Conservation (phyloP, 2,329 filamentous ascomycete species). For the Diplodia sapinea region DNA sequence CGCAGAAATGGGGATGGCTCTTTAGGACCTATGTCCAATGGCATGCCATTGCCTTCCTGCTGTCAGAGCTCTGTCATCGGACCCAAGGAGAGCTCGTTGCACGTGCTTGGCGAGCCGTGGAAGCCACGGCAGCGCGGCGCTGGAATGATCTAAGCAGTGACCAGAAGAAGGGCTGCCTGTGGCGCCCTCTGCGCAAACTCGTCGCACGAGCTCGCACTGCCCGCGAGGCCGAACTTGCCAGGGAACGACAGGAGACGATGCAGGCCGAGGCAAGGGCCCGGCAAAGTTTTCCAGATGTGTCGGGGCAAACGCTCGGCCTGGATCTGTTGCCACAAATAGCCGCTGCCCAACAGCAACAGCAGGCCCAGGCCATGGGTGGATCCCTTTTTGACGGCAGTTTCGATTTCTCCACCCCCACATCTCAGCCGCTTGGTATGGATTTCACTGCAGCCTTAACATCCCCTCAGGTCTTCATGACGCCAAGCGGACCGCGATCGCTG, state of each 20-base stretch:
- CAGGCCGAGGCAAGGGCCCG: conserved; percentile 36
- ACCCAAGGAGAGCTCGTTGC: conserved; percentile 64
- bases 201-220: conserved; percentile 64
- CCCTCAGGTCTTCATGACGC: conserved; percentile 19
- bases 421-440: conserved; percentile 22
- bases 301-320: conserved; percentile 32
- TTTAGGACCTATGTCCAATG: conserved; percentile 70
- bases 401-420: not conserved
- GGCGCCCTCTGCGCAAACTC: conserved; percentile 67
- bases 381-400: not conserved
- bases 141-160: conserved; percentile 44
- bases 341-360: conserved; percentile 13
- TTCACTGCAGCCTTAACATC: conserved; percentile 2
- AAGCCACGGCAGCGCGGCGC: conserved; percentile 52
- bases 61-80: conserved; percentile 64
- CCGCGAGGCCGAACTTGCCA: conserved; percentile 57
- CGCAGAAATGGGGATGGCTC: conserved; percentile 69
- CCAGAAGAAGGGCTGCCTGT: conserved; percentile 58
- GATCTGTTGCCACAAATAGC: conserved; percentile 35
- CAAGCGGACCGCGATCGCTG: conserved; percentile 13
- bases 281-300: conserved; percentile 32
- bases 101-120: conserved; percentile 65
- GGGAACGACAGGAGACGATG: conserved; percentile 42
- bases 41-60: conserved; percentile 67
- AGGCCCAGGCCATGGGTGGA: not conserved